Base-by-base conservation (phyloP, 129 eudicot genomes). In the Escallonia herrerae region DNA sequence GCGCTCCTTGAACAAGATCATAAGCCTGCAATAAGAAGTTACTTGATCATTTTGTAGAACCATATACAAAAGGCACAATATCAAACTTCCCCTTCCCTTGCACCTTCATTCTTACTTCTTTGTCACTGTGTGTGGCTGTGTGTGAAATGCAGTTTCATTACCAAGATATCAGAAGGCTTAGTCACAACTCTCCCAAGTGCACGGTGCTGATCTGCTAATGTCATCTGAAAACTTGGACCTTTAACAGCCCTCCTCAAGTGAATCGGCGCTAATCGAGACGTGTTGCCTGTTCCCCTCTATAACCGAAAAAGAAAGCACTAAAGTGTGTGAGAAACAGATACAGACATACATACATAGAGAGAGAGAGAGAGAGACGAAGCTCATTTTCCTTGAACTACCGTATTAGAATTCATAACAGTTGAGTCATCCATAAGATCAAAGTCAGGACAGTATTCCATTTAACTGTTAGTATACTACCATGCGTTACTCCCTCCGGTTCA, bases 1-100 rank as follows among this genome's bases (percentile, higher is more conserved):
- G 79, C 42, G 82, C 80, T 73, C 97, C 97, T 81, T 90, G 97
- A 67, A 90, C 95, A 82, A 90, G 93, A 67, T 90, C 89, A 73
- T 87, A 90, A 8, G 95, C 95, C 97, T 90, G 87, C 90, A 87
- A 37, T 71, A 53, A 67, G 60, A 77, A 74, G 42, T 53, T 43
- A 71, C 58, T 38, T 56, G 38, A 46, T 52, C 59, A 68, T 57
- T 82, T 22, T 71, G 64, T 41, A 51, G 47, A 74, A 40, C 37
- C 43, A 61, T 37, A 77, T 45, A 52, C 8, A 63, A 37, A 1
- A 1, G 43, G 39, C 44, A 22, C 15, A 50, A 15, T 40, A 3
- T 50, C 45, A 50, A 70, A 4, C 68, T 42, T 62, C 38, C 40
- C 56, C 48, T 50, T 66, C 50, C 60, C 47, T 10, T 64, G 50